These are phyloP conservation scores for Striga asiatica DNA, from an alignment of 257 asterid species.

Conservation along the genomic window DNA sequence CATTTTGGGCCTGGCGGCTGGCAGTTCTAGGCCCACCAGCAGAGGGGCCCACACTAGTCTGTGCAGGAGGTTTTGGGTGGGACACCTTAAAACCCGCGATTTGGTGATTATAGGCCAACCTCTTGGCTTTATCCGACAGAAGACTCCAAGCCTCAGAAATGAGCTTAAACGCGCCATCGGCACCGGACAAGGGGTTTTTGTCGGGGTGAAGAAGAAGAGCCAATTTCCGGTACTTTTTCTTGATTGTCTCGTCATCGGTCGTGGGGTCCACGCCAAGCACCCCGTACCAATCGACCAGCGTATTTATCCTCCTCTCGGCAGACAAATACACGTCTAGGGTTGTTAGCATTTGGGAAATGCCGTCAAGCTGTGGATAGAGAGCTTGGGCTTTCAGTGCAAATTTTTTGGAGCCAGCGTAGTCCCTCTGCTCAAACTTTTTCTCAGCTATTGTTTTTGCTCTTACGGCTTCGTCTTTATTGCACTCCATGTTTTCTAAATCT, in stretches of 20 bases:
- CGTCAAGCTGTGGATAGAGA: slow-evolving; percentile 50
- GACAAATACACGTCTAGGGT: slow-evolving; percentile 48
- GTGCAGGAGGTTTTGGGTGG: slow-evolving; percentile 33
- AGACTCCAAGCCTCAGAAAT: slow-evolving; percentile 56
- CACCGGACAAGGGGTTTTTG: slow-evolving; percentile 56
- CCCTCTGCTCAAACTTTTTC: slow-evolving; percentile 40
- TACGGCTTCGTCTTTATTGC: slow-evolving; percentile 73
- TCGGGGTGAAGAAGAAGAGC: slow-evolving; percentile 80
- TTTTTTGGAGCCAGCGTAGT: slow-evolving; percentile 50
- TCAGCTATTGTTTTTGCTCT: slow-evolving; percentile 62
- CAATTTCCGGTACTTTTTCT: slow-evolving; percentile 57
- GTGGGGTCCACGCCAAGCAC: slow-evolving; percentile 50
- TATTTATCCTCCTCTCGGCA: slow-evolving; percentile 42
- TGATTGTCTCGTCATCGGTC: slow-evolving; percentile 47
- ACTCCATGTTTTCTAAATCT: slow-evolving; percentile 42
- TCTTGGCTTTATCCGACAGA: slow-evolving; percentile 49
- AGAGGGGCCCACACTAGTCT: too few relatives aligned
- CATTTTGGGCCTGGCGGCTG: too few relatives aligned
- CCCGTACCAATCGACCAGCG: slow-evolving; percentile 70
- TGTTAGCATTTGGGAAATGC: slow-evolving; percentile 49
- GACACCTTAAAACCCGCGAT: slow-evolving; percentile 31
- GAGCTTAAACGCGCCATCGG: slow-evolving; percentile 69
- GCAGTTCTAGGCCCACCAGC: too few relatives aligned
- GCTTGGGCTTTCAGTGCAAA: slow-evolving; percentile 57
- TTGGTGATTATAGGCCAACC: slow-evolving; percentile 49